Base-by-base conservation (phyloP, 116 monocot genomes). In the Posidonia oceanica region DNA sequence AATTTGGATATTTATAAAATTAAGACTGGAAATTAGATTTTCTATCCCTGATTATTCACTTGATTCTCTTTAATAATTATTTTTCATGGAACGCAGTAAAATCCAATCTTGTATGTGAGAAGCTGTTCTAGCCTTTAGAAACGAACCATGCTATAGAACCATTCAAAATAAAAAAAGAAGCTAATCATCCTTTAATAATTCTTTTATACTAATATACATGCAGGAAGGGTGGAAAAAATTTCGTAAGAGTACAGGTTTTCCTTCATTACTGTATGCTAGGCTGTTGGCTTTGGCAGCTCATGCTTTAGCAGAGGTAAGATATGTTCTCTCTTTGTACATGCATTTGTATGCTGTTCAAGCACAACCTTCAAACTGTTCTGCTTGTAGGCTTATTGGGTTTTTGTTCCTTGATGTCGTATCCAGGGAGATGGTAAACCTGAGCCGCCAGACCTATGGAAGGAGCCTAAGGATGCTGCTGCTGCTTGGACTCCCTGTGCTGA, bases 291-390 rank as follows among this genome's bases (percentile, higher is more conserved):
- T 96, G 78, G 87, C 91, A 55, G 81, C 91, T 48, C 96, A 91
- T 85, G 88, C 91, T 12, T 81, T 96, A 72, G 91, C 96, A 77
- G 91, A 91, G 83, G 96, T 91, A 84, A 61, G 41, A 67, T 70
- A 39, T 64, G 72, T 18, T 29, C 48, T 18, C 52, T 10, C 42
- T 72, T 13, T 56, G 15, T 59, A 66, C 60, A 38, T 58, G 42
- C 5, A 36, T 48, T 10, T 48, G 48, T 48, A 48, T 48, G 48
- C 48, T 10, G 7, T 48, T 48, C 48, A 48, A 48, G 12, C 11
- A 10, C 48, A 48, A 4, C 48, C 7, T 7, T 48, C 48, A 48
- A 29, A 48, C 48, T 48, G 12, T 12, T 18, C 5, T 41, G 10
- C 61, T 62, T 48, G 14, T 61, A 60, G 20, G 10, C n/a, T 58